Evolutionary conservation across 257 asterid genomes (phyloP).

Genomic region (Pogostemon cablin): DNA sequence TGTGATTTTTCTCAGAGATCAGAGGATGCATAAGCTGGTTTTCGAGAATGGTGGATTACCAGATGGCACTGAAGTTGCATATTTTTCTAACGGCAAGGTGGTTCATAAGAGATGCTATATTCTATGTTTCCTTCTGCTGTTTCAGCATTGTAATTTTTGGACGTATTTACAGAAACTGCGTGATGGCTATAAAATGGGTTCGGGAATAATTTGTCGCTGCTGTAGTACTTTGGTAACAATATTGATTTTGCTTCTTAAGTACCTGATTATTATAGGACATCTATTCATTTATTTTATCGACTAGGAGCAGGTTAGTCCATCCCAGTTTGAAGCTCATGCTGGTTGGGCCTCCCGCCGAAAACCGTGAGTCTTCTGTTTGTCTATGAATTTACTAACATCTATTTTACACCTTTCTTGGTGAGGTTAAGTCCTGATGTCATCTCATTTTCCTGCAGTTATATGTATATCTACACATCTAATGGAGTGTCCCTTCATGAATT

Average conservation of each 20-base stretch:
- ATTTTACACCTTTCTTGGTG: slow-evolving; percentile 21
- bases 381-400: slow-evolving; percentile 30
- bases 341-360: slow-evolving; percentile 98
- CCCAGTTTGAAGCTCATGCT: slow-evolving; percentile 98
- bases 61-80: slow-evolving; percentile 91
- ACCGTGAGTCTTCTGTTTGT: slow-evolving; percentile 65
- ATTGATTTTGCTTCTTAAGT: slow-evolving; percentile 29
- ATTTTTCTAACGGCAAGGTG: slow-evolving; percentile 96
- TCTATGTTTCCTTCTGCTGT: slow-evolving; percentile 8
- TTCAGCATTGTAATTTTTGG: slow-evolving; percentile 33
- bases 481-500: slow-evolving; percentile 98
- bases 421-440: slow-evolving; percentile 30
- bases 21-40: slow-evolving; percentile 90
- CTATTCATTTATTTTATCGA: slow-evolving; percentile 31
- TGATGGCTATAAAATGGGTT: slow-evolving; percentile 87
- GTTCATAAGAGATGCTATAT: slow-evolving; percentile 31
- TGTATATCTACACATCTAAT: slow-evolving; percentile 91
- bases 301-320: slow-evolving; percentile 89
- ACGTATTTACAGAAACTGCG: slow-evolving; percentile 69
- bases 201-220: slow-evolving; percentile 85
- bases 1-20: slow-evolving; percentile 62
- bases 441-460: slow-evolving; percentile 67
- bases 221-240: slow-evolving; percentile 77
- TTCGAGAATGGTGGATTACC: slow-evolving; percentile 92
- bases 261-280: slow-evolving; percentile 27